Conservation (phyloP, 495 filamentous ascomycete species). For the Hypomontagnella submonticulosa region DNA sequence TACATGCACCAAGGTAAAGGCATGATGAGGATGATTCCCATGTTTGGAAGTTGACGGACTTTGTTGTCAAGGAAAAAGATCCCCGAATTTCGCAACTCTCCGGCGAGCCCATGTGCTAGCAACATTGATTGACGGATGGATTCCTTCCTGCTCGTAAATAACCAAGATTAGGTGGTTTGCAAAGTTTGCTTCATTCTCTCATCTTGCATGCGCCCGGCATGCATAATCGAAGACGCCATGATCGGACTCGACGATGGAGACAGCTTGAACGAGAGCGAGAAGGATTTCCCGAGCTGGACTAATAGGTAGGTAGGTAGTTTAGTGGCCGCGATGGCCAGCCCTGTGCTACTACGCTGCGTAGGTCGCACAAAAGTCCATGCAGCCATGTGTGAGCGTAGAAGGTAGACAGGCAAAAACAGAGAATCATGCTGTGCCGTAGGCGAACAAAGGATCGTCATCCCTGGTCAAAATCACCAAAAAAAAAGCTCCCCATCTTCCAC, state of each 20-base stretch:
- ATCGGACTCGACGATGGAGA: background rate
- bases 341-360: constrained; percentile 22
- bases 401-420: constrained; percentile 13
- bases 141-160: background rate
- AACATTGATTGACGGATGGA: background rate
- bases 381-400: constrained; percentile 24
- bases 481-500: constrained; percentile 15
- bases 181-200: background rate
- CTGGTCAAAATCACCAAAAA: constrained; percentile 14
- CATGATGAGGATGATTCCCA: constrained; percentile 5
- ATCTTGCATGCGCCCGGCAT: constrained; percentile 14
- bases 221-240: background rate
- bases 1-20: constrained; percentile 11
- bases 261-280: background rate
- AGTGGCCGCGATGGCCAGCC: constrained; percentile 12
- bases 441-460: constrained; percentile 41
- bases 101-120: background rate
- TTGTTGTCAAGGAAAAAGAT: constrained; percentile 6
- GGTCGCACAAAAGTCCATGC: constrained; percentile 33
- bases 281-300: constrained; percentile 30
- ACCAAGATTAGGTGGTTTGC: background rate
- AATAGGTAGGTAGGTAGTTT: no score
- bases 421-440: constrained; percentile 29
- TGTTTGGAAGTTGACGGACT: constrained; percentile 6
- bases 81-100: constrained; percentile 7